Conservation (phyloP, 176 grass and related monocot species). For the Musa schizocarpa region DNA sequence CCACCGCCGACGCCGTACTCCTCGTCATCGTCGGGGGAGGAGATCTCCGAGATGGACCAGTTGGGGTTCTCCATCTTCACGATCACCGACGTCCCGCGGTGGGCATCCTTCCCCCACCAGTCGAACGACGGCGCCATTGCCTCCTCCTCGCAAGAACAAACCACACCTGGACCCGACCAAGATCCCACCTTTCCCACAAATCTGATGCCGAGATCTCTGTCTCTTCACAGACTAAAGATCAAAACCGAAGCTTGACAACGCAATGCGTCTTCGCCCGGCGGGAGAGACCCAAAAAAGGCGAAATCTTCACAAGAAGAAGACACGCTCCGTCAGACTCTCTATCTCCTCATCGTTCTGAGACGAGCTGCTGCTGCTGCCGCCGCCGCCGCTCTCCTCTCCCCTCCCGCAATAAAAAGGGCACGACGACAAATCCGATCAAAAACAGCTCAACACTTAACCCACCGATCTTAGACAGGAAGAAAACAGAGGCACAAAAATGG, state of each 20-base stretch:
- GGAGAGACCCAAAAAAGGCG: not conserved
- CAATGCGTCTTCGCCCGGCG: not conserved
- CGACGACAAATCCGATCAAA: conserved; percentile 2
- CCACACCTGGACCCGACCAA: not conserved
- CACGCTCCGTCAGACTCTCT: not conserved
- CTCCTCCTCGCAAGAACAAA: too few species aligned
- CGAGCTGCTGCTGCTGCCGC: not conserved
- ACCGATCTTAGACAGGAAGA: not conserved
- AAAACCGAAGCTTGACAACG: not conserved
- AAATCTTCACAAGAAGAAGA: not conserved
- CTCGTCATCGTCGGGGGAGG: too few species aligned
- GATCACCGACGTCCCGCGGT: too few species aligned
- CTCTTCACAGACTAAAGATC: not conserved
- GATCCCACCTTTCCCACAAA: not conserved
- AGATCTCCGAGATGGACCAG: too few species aligned
- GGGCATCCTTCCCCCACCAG: too few species aligned
- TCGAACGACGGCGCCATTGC: too few species aligned
- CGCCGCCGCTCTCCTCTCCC: not conserved
- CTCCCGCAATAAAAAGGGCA: not conserved
- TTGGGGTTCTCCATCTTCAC: too few species aligned
- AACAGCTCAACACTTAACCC: conserved; percentile 5
- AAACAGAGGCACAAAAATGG: not conserved
- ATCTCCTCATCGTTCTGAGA: not conserved
- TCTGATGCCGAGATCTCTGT: not conserved
- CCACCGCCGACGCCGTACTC: too few species aligned